A percentile compares a stretch with the other conserved stretches of the same genome.
These are phyloP conservation scores for Scortechinia acanthostroma DNA, from an alignment of 2,329 filamentous ascomycete species.

Conservation along the genomic window DNA sequence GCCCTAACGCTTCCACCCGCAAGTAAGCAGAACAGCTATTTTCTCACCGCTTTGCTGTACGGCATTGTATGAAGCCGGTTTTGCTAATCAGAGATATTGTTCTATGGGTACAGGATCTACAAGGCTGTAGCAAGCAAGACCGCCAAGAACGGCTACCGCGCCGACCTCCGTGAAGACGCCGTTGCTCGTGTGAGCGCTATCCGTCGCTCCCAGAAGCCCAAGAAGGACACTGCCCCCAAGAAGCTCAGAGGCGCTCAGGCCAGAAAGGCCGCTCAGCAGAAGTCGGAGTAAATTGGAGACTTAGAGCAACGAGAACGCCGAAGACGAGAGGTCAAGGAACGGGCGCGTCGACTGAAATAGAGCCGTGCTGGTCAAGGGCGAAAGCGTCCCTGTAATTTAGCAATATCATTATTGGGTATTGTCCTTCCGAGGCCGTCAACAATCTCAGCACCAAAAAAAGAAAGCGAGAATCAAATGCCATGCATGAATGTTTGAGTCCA, in stretches of 20 bases:
- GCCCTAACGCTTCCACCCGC: constrained; percentile 66
- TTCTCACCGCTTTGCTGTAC: not conserved
- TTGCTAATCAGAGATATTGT: constrained; percentile 6
- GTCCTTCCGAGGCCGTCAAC: not conserved
- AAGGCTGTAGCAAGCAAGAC: constrained; percentile 75
- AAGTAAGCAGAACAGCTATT: constrained; percentile 51
- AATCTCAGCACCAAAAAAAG: not conserved
- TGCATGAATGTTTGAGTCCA: no score
- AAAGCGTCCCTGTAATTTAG: not conserved
- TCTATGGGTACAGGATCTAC: constrained; percentile 61
- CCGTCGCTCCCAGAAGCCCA: constrained; percentile 69
- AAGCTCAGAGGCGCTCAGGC: constrained; percentile 79
- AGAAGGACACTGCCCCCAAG: constrained; percentile 66
- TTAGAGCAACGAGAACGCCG: no score
- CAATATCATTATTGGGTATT: not conserved
- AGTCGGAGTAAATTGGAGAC: constrained; percentile 16
- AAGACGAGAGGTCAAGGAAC: not conserved
- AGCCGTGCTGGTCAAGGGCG: not conserved
- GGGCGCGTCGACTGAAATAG: not conserved
- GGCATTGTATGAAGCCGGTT: constrained; percentile 1
- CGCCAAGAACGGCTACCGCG: constrained; percentile 79
- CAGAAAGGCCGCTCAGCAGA: constrained; percentile 56
- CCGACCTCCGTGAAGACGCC: constrained; percentile 70
- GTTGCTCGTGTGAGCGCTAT: constrained; percentile 83
- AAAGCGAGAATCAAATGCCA: not conserved